phyloP scores from a whole-genome alignment of 495 filamentous ascomycete genomes.

The Elasticomyces elasticus region DNA sequence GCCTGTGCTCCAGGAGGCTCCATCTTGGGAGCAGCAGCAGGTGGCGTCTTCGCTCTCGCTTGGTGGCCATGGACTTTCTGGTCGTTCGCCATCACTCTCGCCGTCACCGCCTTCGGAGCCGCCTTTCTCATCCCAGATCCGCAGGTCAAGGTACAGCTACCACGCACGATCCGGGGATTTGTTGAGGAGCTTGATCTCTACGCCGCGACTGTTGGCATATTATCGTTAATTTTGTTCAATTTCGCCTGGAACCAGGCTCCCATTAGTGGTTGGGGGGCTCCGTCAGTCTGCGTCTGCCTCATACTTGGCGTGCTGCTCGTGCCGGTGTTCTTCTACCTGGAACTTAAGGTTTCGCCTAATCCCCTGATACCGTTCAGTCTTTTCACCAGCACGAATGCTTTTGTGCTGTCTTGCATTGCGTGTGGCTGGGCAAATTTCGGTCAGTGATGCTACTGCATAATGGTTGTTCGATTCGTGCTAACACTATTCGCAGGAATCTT shows the following conservation, averaged over 20 bases:
- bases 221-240: slow-evolving; percentile 49
- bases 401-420: slow-evolving; percentile 45
- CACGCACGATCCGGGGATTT: background rate
- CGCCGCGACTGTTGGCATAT: slow-evolving; percentile 43
- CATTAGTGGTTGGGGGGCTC: slow-evolving; percentile 46
- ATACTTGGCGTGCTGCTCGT: slow-evolving; percentile 45
- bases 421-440: slow-evolving; percentile 54
- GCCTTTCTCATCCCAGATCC: slow-evolving; percentile 39
- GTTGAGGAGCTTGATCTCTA: slow-evolving; percentile 40
- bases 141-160: slow-evolving; percentile 16
- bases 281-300: slow-evolving; percentile 47
- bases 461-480: background rate
- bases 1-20: slow-evolving; percentile 36
- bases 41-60: slow-evolving; percentile 40
- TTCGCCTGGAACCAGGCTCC: slow-evolving; percentile 45
- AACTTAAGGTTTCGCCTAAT: slow-evolving; percentile 33
- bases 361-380: slow-evolving; percentile 47
- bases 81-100: slow-evolving; percentile 41
- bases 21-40: slow-evolving; percentile 51
- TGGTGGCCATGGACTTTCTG: slow-evolving; percentile 65
- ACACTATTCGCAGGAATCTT: slow-evolving; percentile 27
- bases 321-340: slow-evolving; percentile 42
- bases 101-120: slow-evolving; percentile 34
- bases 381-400: slow-evolving; percentile 41
- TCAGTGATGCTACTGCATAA: background rate